Conservation (phyloP, 768 basidiomycete genomes). For the Boletus sensibilis region DNA sequence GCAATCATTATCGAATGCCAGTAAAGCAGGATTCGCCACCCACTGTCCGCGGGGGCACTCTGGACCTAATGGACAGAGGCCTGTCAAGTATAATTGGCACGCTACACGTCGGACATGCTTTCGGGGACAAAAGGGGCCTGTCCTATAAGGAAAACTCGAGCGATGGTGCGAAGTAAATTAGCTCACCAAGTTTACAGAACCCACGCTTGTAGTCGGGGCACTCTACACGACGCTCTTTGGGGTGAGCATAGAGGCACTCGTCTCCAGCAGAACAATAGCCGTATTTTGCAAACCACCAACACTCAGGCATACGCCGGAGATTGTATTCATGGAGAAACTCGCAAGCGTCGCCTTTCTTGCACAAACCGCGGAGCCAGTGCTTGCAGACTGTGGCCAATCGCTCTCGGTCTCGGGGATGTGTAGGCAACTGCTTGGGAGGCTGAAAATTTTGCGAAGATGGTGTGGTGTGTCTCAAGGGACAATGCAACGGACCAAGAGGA, state of each 20-base stretch:
- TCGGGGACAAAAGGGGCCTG: constrained; percentile 84
- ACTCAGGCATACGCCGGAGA: constrained; percentile 95
- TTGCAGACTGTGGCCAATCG: constrained; percentile 93
- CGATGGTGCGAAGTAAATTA: constrained; percentile 1
- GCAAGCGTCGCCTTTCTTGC: constrained; percentile 97
- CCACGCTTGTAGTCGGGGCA: constrained; percentile 96
- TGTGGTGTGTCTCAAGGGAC: constrained; percentile 87
- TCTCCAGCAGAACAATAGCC: constrained; percentile 97
- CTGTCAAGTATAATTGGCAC: constrained; percentile 88
- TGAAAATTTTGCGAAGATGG: constrained; percentile 90
- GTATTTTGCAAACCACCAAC: constrained; percentile 98
- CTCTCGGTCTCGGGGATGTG: constrained; percentile 80
- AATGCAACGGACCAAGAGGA: constrained; percentile 88
- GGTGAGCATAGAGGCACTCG: constrained; percentile 95
- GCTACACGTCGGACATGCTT: constrained; percentile 92
- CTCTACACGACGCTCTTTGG: constrained; percentile 85
- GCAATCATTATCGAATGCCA: constrained; percentile 8
- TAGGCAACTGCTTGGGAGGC: constrained; percentile 77
- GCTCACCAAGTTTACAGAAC: constrained; percentile 89
- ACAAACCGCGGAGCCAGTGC: constrained; percentile 96
- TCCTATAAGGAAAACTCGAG: constrained; percentile 8
- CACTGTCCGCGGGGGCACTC: constrained; percentile 90
- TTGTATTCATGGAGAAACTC: constrained; percentile 99
- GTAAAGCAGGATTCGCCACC: constrained; percentile 34
- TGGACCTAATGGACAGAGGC: constrained; percentile 88